phyloP scores from a whole-genome alignment of 345 rosid genomes.

The Xanthoceras sorbifolium region DNA sequence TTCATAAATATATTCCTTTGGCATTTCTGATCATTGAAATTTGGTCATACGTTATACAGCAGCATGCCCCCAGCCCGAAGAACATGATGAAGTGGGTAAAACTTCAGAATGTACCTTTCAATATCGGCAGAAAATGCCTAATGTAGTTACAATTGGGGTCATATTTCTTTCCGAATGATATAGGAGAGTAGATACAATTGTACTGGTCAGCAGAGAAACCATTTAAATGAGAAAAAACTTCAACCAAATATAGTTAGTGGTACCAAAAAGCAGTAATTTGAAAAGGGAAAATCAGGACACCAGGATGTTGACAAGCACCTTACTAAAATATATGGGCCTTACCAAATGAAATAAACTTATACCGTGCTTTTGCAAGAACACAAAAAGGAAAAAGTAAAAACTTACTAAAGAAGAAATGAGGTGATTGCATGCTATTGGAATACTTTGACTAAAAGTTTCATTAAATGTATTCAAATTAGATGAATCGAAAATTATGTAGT shows the following conservation, averaged over 20 bases:
- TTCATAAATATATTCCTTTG: conserved; percentile 90
- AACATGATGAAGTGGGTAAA: neutral
- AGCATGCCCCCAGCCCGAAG: neutral
- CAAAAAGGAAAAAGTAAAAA: neutral
- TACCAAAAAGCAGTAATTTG: neutral
- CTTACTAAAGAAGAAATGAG: neutral
- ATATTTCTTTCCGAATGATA: conserved; percentile 86
- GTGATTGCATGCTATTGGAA: neutral
- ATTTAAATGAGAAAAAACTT: too few relatives aligned
- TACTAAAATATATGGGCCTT: neutral
- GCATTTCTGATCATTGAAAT: conserved; percentile 64
- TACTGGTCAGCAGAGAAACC: conserved; percentile 49
- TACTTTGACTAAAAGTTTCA: neutral
- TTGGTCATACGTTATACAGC: neutral
- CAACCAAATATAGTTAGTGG: neutral
- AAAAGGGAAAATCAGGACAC: neutral
- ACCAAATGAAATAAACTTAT: neutral
- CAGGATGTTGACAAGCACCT: neutral
- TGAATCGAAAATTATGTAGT: conserved; percentile 5
- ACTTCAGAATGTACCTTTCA: conserved; percentile 62
- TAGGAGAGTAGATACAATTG: conserved; percentile 84
- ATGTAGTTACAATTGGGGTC: conserved; percentile 82
- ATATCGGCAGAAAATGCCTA: conserved; percentile 80
- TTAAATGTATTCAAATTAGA: neutral
- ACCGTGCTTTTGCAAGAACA: neutral